Conservation (phyloP, 768 basidiomycete genomes). For the Suillus subalutaceus region DNA sequence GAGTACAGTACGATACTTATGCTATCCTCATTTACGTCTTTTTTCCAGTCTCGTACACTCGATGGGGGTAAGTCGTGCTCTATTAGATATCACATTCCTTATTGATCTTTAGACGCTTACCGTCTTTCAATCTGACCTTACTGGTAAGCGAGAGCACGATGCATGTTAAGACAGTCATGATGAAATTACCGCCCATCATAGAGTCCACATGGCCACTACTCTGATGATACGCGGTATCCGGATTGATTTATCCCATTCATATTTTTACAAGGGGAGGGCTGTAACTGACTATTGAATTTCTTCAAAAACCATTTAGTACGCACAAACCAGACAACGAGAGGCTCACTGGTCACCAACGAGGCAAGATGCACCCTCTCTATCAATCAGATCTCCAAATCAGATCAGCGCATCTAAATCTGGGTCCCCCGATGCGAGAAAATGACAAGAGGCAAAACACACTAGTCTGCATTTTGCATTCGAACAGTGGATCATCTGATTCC, state of each 20-base stretch:
- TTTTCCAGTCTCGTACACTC: no score
- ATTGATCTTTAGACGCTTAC: no score
- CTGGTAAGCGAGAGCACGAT: neutral
- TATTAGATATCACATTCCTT: no score
- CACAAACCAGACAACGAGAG: neutral
- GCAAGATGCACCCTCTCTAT: neutral
- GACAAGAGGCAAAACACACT: neutral
- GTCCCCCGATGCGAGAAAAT: neutral
- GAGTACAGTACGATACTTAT: no score
- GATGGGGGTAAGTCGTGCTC: no score
- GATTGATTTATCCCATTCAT: neutral
- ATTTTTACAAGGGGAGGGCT: neutral
- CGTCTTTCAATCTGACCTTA: neutral
- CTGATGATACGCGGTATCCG: no score
- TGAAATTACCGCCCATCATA: neutral
- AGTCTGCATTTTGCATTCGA: neutral
- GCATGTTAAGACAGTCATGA: neutral
- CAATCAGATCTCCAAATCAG: neutral
- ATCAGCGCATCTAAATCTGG: neutral
- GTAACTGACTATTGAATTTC: neutral
- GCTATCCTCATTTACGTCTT: no score
- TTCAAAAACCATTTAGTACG: neutral
- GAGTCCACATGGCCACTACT: neutral
- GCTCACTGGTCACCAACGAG: neutral
- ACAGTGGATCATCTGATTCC: neutral